Base-by-base conservation (phyloP, 306 rosid species). In the Prunus dulcis region DNA sequence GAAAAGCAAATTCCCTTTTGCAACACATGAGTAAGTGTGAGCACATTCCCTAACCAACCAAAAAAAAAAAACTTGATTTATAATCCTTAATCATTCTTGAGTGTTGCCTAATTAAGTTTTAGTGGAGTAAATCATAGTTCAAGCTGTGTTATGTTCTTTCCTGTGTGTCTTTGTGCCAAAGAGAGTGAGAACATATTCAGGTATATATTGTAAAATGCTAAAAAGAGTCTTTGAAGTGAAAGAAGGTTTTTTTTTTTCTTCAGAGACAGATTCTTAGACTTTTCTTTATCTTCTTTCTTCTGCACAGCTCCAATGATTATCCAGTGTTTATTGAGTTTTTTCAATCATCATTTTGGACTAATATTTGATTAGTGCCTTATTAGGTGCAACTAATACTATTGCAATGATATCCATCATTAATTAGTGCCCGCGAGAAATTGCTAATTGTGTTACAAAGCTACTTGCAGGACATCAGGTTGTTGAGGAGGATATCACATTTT, bases 1-100 rank as follows among this genome's bases (percentile, higher is more conserved):
- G 98, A 78, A 91, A 91, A 79, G 97, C 96, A 43, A 84, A 82
- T 65, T 85, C 94, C 30, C 83, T 91, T 72, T 80, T 94, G 82
- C 91, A 88, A 23, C 90, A 88, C 53, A 85, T 91, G 82, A 88
- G 82, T 71, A 91, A 73, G 73, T 88, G 85, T 17, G 96, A 91
- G 76, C 97, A 91, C 77, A 87, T 94, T 66, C 89, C 85, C 41
- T 83, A 53, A 85, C 18, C 5, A 64, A 38, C 52, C 17, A 2
- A 19, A 30, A 27, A 55, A 8, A 53, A 55, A 6, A 6, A 34
- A 27, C 49, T 56, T 10, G 20, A 56, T 17, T 56, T 22, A 5
- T 28, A 72, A 32, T 41, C 76, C 25, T 72, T 71, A 32, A 18
- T 55, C 9, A 55, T 71, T 71, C 51, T 72, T 72, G 66, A 72